These are phyloP conservation scores for Noccaea bulbosa DNA, from an alignment of 345 rosid species.

Conservation along the genomic window DNA sequence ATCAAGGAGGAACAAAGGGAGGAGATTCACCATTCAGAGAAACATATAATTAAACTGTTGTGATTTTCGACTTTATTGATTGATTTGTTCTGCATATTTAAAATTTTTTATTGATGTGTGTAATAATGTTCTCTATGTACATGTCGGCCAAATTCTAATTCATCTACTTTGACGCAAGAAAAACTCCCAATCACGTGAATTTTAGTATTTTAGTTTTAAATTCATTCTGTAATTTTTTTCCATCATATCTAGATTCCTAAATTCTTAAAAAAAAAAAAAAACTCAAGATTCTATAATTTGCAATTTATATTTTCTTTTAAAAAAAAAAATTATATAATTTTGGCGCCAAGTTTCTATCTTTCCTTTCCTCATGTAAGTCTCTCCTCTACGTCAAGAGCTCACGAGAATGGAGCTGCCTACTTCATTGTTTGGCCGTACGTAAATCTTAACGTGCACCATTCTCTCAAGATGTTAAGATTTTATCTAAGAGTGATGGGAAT, in stretches of 20 bases:
- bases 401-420: constrained; percentile 17
- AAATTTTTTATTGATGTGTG: too few relatives aligned
- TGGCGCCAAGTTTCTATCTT: neutral
- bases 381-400: constrained; percentile 14
- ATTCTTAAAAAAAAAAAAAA: too few relatives aligned
- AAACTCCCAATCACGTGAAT: too few relatives aligned
- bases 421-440: constrained; percentile 11
- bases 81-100: too few relatives aligned
- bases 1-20: constrained; percentile 22
- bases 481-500: neutral
- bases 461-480: neutral
- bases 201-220: too few relatives aligned
- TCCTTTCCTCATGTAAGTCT: neutral
- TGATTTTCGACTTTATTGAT: neutral
- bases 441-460: constrained; percentile 25
- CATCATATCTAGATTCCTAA: too few relatives aligned
- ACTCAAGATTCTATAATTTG: too few relatives aligned
- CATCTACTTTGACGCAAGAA: too few relatives aligned
- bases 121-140: too few relatives aligned
- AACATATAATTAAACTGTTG: neutral
- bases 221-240: too few relatives aligned
- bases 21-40: neutral
- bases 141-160: too few relatives aligned
- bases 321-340: neutral
- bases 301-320: too few relatives aligned